A percentile compares a stretch with the other conserved stretches of the same genome.
Conservation (phyloP, 495 filamentous ascomycete genomes). For the Cetradonia linearis region DNA sequence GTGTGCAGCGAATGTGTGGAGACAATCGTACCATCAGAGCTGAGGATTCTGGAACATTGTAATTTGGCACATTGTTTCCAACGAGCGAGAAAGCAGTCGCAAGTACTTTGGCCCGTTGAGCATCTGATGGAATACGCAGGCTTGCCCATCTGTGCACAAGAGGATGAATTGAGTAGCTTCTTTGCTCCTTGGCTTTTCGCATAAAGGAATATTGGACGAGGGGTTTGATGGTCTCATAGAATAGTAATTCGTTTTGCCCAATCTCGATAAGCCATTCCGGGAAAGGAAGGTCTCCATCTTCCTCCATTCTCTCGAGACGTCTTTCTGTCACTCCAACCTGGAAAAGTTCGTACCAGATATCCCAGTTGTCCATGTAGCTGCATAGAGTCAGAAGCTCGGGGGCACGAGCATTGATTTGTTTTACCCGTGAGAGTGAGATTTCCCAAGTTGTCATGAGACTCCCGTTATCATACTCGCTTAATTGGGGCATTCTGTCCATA, state of each 20-base stretch:
- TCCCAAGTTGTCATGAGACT: neutral
- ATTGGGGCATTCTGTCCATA: neutral
- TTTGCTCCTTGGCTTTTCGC: neutral
- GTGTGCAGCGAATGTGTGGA: neutral
- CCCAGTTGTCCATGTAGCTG: neutral
- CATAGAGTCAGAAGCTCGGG: neutral
- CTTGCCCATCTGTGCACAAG: neutral
- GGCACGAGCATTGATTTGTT: neutral
- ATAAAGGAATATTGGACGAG: neutral
- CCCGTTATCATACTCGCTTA: neutral
- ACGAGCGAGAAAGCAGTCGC: neutral
- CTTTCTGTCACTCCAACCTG: neutral
- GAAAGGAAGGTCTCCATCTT: neutral
- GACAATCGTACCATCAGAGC: neutral
- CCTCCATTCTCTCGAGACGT: neutral
- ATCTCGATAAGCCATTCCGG: neutral
- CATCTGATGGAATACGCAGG: neutral
- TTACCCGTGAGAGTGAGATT: neutral
- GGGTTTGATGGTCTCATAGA: neutral
- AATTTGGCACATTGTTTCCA: neutral
- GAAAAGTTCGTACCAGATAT: neutral
- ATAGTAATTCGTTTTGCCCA: neutral
- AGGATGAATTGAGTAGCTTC: neutral
- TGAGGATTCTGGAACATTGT: neutral
- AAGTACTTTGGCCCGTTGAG: neutral